A percentile compares a stretch with the other conserved stretches of the same genome.
Conservation (phyloP, 306 rosid genomes). For the Cucurbita pepo region DNA sequence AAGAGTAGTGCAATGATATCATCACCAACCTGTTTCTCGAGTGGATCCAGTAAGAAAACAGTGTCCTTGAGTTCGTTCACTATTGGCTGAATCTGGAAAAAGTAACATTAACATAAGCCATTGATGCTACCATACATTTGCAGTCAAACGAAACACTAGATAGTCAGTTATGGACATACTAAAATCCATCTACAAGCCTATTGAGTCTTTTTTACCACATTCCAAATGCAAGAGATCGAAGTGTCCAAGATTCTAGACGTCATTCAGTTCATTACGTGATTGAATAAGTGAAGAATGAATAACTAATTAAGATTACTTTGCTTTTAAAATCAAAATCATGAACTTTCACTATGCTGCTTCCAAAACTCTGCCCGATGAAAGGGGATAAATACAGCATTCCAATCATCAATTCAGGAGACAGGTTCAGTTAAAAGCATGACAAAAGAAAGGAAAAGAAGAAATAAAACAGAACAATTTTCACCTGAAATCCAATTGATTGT, state of each 20-base stretch:
- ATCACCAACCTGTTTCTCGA: slow-evolving; percentile 84
- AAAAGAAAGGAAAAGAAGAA: background rate
- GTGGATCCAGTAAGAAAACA: slow-evolving; percentile 55
- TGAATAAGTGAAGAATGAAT: background rate
- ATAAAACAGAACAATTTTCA: slow-evolving; percentile 10
- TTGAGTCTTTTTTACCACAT: background rate
- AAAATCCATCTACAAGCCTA: background rate
- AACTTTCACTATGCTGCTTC: background rate
- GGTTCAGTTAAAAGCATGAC: background rate
- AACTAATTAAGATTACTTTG: background rate
- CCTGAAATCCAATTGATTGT: slow-evolving; percentile 88
- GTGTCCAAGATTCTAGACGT: background rate
- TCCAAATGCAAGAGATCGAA: background rate
- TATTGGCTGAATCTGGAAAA: slow-evolving; percentile 62
- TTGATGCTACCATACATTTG: background rate
- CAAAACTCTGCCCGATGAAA: background rate
- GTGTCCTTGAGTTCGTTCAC: slow-evolving; percentile 46
- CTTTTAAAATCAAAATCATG: background rate
- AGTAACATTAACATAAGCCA: background rate
- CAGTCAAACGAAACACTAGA: background rate
- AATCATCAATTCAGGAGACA: background rate
- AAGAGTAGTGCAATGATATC: slow-evolving; percentile 70
- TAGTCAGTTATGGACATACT: background rate
- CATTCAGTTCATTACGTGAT: background rate
- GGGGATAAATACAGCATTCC: background rate